Evolutionary conservation across 163 green algal species (phyloP), one percentile per base, ranked within the genome.

Genomic region (Chloroidium sp.): DNA sequence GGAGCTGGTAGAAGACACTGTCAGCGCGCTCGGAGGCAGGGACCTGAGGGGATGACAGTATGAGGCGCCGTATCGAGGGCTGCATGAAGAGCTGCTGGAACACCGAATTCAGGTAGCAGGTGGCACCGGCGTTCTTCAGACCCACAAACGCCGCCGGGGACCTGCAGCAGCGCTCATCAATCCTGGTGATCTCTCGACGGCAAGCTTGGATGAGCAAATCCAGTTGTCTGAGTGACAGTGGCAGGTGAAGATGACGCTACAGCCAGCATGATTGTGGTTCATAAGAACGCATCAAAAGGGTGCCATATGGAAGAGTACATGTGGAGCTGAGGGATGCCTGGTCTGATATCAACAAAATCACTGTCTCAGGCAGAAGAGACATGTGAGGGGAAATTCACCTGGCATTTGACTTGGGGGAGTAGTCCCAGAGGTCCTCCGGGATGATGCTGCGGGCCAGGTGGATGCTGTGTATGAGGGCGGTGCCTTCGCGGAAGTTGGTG

Each of bases 31-130:
- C 88, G 12, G 80, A 62, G 4, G 81, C 36, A 1, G 61, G 62
- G 75, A 90, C 85, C 6, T 82, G 78, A 6, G 76, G 75, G 1
- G 87, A 85, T 8, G 79, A 80, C 64, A 97, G 89, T 72, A 97
- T 76, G n/a, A 90, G 76, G 10, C 80, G 83, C 3, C 92, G 85
- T 10, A 97, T 91, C 69, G 81, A 83, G 1, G 93, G 92, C 88
- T 97, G 91, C 94, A 97, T 97, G 90, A 95, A 98, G 3, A 99
- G 87, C 90, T 98, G 93, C 90, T 99, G 95, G 77, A 98, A 90
- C 36, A 98, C 90, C 12, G 90, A 84, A 86, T 98, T 99, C 95
- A 98, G 98, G 90, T 99, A 99, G 89, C 95, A 99, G 1, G 95
- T 99, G 4, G 96, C 96, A 14, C 92, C 95, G n/a, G 83, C 90